Conservation (phyloP, 805 yeast genomes). For the Pichia eremophila region DNA sequence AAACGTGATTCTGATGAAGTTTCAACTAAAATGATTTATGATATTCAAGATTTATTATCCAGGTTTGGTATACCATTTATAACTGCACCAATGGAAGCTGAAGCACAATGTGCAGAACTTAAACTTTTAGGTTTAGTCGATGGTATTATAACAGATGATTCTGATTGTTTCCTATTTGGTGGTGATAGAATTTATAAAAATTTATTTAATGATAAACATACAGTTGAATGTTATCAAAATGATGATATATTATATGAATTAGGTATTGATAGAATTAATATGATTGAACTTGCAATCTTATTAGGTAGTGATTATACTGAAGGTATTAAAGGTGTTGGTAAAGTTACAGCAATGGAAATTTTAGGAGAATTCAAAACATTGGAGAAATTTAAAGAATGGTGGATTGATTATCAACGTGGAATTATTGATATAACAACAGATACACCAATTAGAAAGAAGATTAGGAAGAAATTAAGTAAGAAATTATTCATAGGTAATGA, state of each 20-base stretch:
- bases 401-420: constrained; percentile 36
- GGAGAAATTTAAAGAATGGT: constrained; percentile 44
- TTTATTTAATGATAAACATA: constrained; percentile 88
- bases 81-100: constrained; percentile 98
- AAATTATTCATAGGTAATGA: constrained; percentile 37
- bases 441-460: constrained; percentile 43
- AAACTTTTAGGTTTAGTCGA: constrained; percentile 66
- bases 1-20: constrained; percentile 89
- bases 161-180: constrained; percentile 92
- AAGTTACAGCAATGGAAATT: constrained; percentile 84
- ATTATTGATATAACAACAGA: constrained; percentile 32
- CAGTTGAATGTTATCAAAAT: constrained; percentile 72
- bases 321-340: constrained; percentile 90
- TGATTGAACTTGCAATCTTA: constrained; percentile 75
- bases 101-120: constrained; percentile 92
- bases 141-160: constrained; percentile 94
- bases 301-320: constrained; percentile 93
- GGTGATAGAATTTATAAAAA: constrained; percentile 78
- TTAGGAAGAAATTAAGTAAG: constrained; percentile 49
- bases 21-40: constrained; percentile 73
- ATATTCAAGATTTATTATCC: constrained; percentile 79
- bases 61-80: constrained; percentile 91
- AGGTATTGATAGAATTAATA: constrained; percentile 51
- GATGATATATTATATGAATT: constrained; percentile 50
- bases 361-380: constrained; percentile 66